Conservation (phyloP, 805 yeast genomes). For the Debaryomyces prosopidis region DNA sequence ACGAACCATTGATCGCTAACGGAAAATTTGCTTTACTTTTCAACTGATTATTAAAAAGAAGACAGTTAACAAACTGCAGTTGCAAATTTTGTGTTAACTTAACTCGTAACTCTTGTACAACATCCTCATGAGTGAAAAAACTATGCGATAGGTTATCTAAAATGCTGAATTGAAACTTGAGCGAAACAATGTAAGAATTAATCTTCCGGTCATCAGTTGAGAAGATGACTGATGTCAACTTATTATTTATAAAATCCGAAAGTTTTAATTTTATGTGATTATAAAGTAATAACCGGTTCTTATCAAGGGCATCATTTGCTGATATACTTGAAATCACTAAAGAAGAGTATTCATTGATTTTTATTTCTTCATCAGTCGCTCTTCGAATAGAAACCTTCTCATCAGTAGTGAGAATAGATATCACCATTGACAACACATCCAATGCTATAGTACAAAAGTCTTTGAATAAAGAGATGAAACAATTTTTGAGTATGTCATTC, state of each 20-base stretch:
- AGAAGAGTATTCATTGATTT: constrained; percentile 7
- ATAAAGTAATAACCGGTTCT: constrained; percentile 11
- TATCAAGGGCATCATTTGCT: constrained; percentile 2
- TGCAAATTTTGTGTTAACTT: constrained; percentile 13
- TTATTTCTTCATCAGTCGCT: constrained; percentile 5
- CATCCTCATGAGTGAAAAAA: constrained; percentile 1
- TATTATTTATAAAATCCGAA: constrained; percentile 24
- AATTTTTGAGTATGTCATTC: constrained; percentile 17
- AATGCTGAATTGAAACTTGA: constrained; percentile 31
- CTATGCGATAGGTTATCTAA: constrained; percentile 14
- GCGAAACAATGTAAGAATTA: constrained; percentile 21
- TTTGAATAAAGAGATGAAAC: constrained; percentile 32
- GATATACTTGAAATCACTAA: constrained; percentile 5
- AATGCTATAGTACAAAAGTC: constrained; percentile 30
- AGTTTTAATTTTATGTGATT: constrained; percentile 20
- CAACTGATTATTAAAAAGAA: constrained; percentile 4
- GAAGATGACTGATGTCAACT: constrained; percentile 22
- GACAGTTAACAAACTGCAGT: constrained; percentile 16
- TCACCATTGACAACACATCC: constrained; percentile 27
- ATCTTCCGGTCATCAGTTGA: constrained; percentile 37
- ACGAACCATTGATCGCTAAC: not conserved
- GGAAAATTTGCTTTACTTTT: not conserved
- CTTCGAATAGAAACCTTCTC: not conserved
- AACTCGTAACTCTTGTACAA: constrained; percentile 5
- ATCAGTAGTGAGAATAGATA: constrained; percentile 9